phyloP scores from a whole-genome alignment of 2,329 filamentous ascomycete species.

The Bimuria novae-zelandiae region DNA sequence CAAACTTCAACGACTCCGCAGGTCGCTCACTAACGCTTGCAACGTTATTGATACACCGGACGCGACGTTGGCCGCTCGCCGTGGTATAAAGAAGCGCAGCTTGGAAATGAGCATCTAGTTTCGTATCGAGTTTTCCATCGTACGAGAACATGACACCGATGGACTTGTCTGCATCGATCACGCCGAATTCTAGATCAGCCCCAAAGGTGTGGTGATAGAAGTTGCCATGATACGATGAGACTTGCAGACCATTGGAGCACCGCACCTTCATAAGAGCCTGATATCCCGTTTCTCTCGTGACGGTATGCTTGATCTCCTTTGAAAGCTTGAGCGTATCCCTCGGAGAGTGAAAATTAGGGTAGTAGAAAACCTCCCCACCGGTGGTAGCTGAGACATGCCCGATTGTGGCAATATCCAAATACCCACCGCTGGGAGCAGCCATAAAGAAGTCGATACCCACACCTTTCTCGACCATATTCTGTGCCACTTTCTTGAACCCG shows the following conservation, averaged over 20 bases:
- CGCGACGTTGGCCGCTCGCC: conserved; percentile 82
- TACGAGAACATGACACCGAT: conserved; percentile 90
- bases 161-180: conserved; percentile 91
- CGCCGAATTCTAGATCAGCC: conserved; percentile 90
- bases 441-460: conserved; percentile 95
- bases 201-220: conserved; percentile 96
- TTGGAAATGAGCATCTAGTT: conserved; percentile 97
- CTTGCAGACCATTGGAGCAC: conserved; percentile 93
- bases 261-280: conserved; percentile 98
- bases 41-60: conserved; percentile 91
- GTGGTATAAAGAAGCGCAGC: conserved; percentile 94
- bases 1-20: conserved; percentile 83
- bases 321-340: conserved; percentile 84
- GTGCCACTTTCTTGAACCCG: conserved; percentile 81
- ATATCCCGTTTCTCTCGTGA: conserved; percentile 89
- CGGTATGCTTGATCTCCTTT: conserved; percentile 81
- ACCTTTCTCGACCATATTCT: conserved; percentile 84
- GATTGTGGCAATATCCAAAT: conserved; percentile 90
- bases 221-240: conserved; percentile 92
- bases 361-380: conserved; percentile 96
- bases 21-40: conserved; percentile 87
- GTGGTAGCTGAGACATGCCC: conserved; percentile 84
- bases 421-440: conserved; percentile 85
- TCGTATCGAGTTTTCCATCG: conserved; percentile 95
- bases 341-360: conserved; percentile 90